phyloP scores from a whole-genome alignment of 2,329 filamentous ascomycete genomes.

The Exserohilum turcica region DNA sequence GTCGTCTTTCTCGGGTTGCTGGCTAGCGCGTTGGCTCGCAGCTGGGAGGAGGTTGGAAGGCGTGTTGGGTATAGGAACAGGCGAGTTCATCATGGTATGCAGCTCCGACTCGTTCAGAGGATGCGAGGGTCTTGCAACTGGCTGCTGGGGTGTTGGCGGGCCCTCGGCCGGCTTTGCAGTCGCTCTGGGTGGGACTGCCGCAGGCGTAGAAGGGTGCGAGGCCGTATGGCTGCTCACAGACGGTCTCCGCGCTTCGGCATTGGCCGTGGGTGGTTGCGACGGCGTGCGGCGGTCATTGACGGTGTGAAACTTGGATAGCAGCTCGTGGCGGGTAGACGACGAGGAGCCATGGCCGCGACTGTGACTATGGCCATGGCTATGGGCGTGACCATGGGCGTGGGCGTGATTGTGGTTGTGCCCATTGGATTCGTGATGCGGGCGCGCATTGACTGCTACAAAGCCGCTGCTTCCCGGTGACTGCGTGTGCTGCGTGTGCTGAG shows the following conservation, averaged over 20 bases:
- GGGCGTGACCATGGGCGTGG: constrained; percentile 30
- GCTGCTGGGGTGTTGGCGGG: constrained; percentile 21
- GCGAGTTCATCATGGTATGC: constrained; percentile 50
- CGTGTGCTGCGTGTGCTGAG: constrained; percentile 23
- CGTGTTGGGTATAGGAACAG: constrained; percentile 61
- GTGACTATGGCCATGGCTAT: constrained; percentile 16
- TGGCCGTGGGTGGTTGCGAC: constrained; percentile 34
- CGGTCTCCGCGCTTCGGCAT: constrained; percentile 32
- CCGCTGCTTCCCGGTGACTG: constrained; percentile 53
- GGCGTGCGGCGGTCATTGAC: constrained; percentile 57
- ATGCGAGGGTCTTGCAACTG: constrained; percentile 30
- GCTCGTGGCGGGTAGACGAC: constrained; percentile 61
- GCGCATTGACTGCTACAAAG: constrained; percentile 65
- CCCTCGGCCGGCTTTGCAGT: constrained; percentile 31
- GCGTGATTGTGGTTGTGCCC: constrained; percentile 10
- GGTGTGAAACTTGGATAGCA: constrained; percentile 67
- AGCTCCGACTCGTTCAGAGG: constrained; percentile 45
- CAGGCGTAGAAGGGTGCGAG: constrained; percentile 36
- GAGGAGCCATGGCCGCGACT: constrained; percentile 56
- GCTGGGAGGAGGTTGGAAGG: constrained; percentile 59
- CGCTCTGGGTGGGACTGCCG: constrained; percentile 33
- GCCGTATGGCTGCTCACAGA: constrained; percentile 33
- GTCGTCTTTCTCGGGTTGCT: constrained; percentile 59
- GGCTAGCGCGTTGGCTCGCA: constrained; percentile 44
- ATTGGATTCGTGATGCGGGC: constrained; percentile 48